Evolutionary conservation across 163 green algal genomes (phyloP).

Genomic region (Scenedesmus sp.): DNA sequence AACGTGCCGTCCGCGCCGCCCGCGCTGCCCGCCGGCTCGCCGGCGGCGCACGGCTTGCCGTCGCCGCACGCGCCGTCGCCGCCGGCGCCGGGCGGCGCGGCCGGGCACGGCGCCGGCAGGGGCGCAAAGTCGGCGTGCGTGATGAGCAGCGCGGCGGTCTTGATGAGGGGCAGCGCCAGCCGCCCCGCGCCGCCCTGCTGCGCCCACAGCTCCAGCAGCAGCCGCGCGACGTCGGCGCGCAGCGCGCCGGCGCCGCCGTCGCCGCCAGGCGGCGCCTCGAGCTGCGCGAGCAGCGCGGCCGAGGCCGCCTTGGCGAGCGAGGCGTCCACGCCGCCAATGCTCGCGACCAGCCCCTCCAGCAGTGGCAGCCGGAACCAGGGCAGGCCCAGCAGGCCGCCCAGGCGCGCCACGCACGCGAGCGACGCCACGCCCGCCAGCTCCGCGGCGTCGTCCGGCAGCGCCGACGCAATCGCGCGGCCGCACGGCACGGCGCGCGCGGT

Average conservation of each 20-base stretch:
- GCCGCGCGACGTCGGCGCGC: slow-evolving; percentile 16
- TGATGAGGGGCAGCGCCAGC: slow-evolving; percentile 53
- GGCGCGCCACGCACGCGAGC: slow-evolving; percentile 7
- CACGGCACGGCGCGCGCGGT: slow-evolving; percentile 20
- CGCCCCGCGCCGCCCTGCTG: slow-evolving; percentile 38
- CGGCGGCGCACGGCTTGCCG: too few relatives aligned
- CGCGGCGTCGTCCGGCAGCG: slow-evolving; percentile 37
- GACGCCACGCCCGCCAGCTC: slow-evolving; percentile 47
- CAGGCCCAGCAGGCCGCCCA: slow-evolving; percentile 23
- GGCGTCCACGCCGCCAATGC: slow-evolving; percentile 82
- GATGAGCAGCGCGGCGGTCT: slow-evolving; percentile 63
- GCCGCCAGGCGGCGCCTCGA: background rate
- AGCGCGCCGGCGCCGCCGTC: background rate
- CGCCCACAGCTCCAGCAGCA: slow-evolving; percentile 54
- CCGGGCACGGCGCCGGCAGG: background rate
- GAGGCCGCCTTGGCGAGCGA: slow-evolving; percentile 60
- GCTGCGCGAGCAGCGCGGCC: slow-evolving; percentile 56
- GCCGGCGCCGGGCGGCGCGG: background rate
- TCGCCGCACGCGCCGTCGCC: background rate
- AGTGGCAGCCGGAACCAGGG: slow-evolving; percentile 38
- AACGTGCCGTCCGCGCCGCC: slow-evolving; percentile 36
- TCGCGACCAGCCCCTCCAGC: slow-evolving; percentile 75
- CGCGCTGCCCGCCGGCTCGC: too few relatives aligned
- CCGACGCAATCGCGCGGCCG: slow-evolving; percentile 17
- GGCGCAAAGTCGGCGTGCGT: slow-evolving; percentile 38